Evolutionary conservation across 345 rosid genomes (phyloP), one percentile per base, ranked within the genome.

Genomic region (Eucalyptus brandiana): DNA sequence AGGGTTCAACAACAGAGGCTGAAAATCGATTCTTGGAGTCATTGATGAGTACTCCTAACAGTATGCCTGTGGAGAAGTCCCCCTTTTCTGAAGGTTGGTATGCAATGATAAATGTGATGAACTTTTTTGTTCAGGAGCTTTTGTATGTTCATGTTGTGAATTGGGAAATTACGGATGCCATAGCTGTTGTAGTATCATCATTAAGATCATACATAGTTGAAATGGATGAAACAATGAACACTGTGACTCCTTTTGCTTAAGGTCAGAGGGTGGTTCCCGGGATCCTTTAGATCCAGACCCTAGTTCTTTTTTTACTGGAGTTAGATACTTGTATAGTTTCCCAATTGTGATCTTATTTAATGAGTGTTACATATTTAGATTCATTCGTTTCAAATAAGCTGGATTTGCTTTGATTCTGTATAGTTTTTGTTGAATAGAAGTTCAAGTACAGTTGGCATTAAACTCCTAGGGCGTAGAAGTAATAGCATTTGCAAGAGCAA

Each of bases 11-110:
- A 54, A 94, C 93, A 19, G 99, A 97, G 90, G 99, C 99, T 44
- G 99, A 98, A 92, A 97, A 96, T 93, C 95, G 94, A 92, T 98
- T 96, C 91, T 89, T 98, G 93, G 99, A 97, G 93, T 98, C 99
- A n/a, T 90, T 98, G 88, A 96, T 98, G 99, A 90, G 98, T 72
- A 94, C 92, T 87, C 88, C 92, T 72, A 94, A 90, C 91, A 94
- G 88, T 91, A 53, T 93, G 81, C 89, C 97, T 47, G 93, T 45
- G 21, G 88, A 67, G 53, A 89, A 89, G 47, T 86, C 65, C 45
- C 87, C 91, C 28, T 67, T 88, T 37, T 86, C 91, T 67, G 89
- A 96, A 95, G 99, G 99, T 97, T 88, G 53, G 93, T 89, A 86
- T 87, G 60, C 85, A 42, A 87, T 40, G 54, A 76, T 40, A 76